Conservation (phyloP, 2,329 filamentous ascomycete species). For the Alternaria rosae region DNA sequence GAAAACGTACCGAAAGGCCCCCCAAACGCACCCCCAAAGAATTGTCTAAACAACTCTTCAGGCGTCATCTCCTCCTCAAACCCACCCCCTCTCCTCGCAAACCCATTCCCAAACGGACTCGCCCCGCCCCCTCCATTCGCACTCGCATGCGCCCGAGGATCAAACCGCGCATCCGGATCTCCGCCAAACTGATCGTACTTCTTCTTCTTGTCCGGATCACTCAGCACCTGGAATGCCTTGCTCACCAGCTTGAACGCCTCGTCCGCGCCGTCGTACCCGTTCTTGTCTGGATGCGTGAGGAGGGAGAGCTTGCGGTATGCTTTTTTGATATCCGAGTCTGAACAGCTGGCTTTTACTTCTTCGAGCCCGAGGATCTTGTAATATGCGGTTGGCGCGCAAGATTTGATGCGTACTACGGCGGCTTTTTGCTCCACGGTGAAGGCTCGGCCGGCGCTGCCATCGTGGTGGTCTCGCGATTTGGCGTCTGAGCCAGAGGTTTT, state of each 20-base stretch:
- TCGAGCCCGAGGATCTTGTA: conserved; percentile 91
- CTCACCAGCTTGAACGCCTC: conserved; percentile 99
- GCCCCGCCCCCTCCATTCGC: conserved; percentile 53
- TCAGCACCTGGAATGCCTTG: conserved; percentile 89
- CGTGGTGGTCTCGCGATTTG: conserved; percentile 70
- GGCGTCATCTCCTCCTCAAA: conserved; percentile 94
- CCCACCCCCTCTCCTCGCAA: conserved; percentile 67
- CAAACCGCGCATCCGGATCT: conserved; percentile 89
- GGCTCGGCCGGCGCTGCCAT: conserved; percentile 76
- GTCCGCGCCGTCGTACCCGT: conserved; percentile 92
- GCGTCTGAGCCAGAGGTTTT: conserved; percentile 55
- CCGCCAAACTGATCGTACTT: conserved; percentile 89
- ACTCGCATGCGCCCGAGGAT: conserved; percentile 62
- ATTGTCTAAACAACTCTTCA: conserved; percentile 95
- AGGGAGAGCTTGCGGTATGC: conserved; percentile 94
- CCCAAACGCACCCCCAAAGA: conserved; percentile 82
- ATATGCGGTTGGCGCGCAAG: conserved; percentile 84
- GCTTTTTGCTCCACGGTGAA: conserved; percentile 91
- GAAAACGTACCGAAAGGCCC: conserved; percentile 68
- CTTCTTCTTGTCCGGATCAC: conserved; percentile 89
- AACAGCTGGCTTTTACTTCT: conserved; percentile 68
- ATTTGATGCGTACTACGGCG: conserved; percentile 86
- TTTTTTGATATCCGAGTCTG: conserved; percentile 92
- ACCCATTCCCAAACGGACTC: conserved; percentile 67
- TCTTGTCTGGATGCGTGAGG: conserved; percentile 98